Percentiles rank a stretch among this genome's conserved stretches.
phyloP scores from a whole-genome alignment of 1,284 basidiomycete genomes.

The Somion occarium region DNA sequence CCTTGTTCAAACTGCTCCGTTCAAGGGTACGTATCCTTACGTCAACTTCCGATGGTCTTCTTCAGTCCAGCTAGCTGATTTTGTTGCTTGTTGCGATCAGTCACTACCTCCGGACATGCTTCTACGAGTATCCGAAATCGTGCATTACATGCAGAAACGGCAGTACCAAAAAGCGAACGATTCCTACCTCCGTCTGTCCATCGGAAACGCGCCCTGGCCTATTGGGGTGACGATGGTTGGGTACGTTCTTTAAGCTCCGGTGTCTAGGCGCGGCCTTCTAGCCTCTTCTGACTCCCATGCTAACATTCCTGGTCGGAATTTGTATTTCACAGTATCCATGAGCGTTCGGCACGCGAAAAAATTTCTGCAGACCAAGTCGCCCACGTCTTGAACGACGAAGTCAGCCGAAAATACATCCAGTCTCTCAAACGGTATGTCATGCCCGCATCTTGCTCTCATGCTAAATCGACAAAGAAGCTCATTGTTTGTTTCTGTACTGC shows the following conservation, averaged over 20 bases:
- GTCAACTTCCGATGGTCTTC: background rate
- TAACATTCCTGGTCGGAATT: background rate
- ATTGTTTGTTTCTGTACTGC: slow-evolving; percentile 4
- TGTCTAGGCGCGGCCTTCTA: too few species aligned
- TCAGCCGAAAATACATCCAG: slow-evolving; percentile 98
- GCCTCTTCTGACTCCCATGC: background rate
- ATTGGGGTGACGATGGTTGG: slow-evolving; percentile 99
- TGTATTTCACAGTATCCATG: slow-evolving; percentile 75
- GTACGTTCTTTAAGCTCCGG: slow-evolving; percentile 49
- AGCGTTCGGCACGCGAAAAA: slow-evolving; percentile 94
- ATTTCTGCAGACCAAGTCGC: slow-evolving; percentile 96
- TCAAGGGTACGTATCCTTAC: slow-evolving; percentile 59
- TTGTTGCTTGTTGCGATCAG: slow-evolving; percentile 35
- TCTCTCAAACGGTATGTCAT: slow-evolving; percentile 81
- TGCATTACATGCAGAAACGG: slow-evolving; percentile 93
- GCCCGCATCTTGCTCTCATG: background rate
- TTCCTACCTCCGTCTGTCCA: slow-evolving; percentile 92
- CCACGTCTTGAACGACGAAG: slow-evolving; percentile 98
- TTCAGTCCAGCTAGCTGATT: background rate
- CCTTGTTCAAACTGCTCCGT: slow-evolving; percentile 87
- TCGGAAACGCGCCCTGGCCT: slow-evolving; percentile 99
- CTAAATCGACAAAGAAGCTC: background rate
- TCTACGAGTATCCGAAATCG: slow-evolving; percentile 88
- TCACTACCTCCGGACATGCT: slow-evolving; percentile 84
- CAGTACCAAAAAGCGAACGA: slow-evolving; percentile 96